Evolutionary conservation across 163 green algal species (phyloP), one percentile per base, ranked within the genome.

Genomic region (Chloroidium sp.): DNA sequence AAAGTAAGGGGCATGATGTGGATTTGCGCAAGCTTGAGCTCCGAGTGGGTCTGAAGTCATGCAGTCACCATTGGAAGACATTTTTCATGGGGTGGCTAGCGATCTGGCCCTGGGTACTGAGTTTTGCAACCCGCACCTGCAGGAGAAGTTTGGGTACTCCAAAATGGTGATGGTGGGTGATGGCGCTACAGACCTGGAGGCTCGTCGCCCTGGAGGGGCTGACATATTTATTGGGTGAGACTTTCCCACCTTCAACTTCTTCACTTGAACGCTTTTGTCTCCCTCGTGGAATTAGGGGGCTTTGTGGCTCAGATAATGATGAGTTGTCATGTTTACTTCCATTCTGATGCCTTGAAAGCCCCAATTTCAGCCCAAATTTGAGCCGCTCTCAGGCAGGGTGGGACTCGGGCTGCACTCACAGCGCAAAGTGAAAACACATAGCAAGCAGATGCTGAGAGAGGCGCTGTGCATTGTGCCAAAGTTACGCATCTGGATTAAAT

Each of bases 181-280:
- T 81, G 97, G 97, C 57, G 96, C 94, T 0, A 99, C 97, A 0
- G 97, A 99, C 79, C 75, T 95, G n/a, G 97, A 99, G 86, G 96
- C 96, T 1, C 85, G 91, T 2, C 79, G 87, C 61, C 88, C 91
- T 36, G 93, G 94, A 6, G 96, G 91, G 2, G 96, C 96, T 2
- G 91, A 95, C 74, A 86, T 97, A 0, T 98, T 99, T 83, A 94
- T 99, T 36, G 95, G 96, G 88, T 96, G 82, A 78, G 88, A 1
- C 59, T 3, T 79, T 3, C 59, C 58, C 57, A 59, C 36, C 74
- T 77, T 36, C 36, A 36, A 36, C 36, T 36, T 36, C 36, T 36
- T 10, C 68, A 74, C 68, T 10, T 13, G 68, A 36, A 10, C 68
- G 68, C 13, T 74, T 13, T 74, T 13, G 68, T 74, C 13, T 13